A percentile compares a stretch with the other conserved stretches of the same genome.
These are phyloP conservation scores for Penstemon newberryi DNA, from an alignment of 257 asterid species.

Conservation along the genomic window DNA sequence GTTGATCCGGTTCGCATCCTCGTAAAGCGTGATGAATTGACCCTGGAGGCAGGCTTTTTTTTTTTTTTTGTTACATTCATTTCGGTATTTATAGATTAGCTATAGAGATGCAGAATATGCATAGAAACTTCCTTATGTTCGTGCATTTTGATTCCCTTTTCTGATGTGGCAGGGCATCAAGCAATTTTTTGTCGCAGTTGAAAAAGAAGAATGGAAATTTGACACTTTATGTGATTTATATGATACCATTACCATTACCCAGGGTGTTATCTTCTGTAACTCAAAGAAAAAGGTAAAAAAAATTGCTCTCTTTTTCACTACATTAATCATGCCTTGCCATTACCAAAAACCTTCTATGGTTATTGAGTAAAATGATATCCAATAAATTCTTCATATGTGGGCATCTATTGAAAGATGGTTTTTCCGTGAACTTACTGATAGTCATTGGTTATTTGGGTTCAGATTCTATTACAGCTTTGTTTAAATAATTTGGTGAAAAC, in stretches of 20 bases:
- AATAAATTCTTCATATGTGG: not conserved
- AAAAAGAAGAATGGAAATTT: constrained; percentile 95
- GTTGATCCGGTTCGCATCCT: constrained; percentile 97
- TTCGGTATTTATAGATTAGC: not conserved
- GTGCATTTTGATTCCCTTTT: constrained; percentile 9
- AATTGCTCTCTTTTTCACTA: not conserved
- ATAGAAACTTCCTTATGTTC: constrained; percentile 14
- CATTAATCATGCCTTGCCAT: not conserved
- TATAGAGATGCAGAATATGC: constrained; percentile 11
- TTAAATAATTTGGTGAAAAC: not conserved
- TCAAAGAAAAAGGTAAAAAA: constrained; percentile 81
- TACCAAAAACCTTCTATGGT: not conserved
- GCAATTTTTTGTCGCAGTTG: constrained; percentile 96
- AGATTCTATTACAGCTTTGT: not conserved
- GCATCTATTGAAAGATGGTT: not conserved
- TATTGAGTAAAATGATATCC: not conserved
- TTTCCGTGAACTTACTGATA: not conserved
- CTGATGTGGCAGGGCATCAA: constrained; percentile 75
- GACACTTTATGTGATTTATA: constrained; percentile 93
- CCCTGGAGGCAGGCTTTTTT: constrained; percentile 66
- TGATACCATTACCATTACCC: constrained; percentile 95
- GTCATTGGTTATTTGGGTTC: not conserved
- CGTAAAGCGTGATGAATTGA: constrained; percentile 98
- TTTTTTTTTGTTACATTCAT: not conserved
- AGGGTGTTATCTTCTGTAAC: constrained; percentile 96